These are phyloP conservation scores for Vanilla planifolia DNA, from an alignment of 106 monocot species.

Conservation along the genomic window DNA sequence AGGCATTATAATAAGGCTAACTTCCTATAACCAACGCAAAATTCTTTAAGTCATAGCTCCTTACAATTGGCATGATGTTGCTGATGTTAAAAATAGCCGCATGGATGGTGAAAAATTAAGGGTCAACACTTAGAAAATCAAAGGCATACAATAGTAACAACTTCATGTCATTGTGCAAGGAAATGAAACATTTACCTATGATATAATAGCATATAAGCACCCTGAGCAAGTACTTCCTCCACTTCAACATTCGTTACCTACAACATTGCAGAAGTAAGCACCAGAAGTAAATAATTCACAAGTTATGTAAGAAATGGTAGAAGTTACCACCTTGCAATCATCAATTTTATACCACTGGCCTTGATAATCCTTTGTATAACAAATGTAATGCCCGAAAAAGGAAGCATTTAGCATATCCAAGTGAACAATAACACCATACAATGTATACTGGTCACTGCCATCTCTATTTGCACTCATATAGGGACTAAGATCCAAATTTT, in stretches of 20 bases:
- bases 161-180: not conserved
- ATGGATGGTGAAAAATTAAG: too few relatives aligned
- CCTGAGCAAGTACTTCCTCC: constrained; percentile 84
- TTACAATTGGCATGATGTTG: not conserved
- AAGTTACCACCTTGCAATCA: constrained; percentile 71
- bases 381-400: constrained; percentile 96
- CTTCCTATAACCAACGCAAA: too few relatives aligned
- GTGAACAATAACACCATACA: constrained; percentile 97
- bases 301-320: not conserved
- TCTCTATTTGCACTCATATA: constrained; percentile 64
- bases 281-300: not conserved
- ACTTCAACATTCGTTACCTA: constrained; percentile 71
- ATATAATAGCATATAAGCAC: constrained; percentile 96
- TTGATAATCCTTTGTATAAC: constrained; percentile 63
- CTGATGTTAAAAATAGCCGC: not conserved
- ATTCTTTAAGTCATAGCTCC: not conserved
- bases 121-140: not conserved
- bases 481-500: constrained; percentile 62
- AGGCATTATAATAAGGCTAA: too few relatives aligned
- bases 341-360: constrained; percentile 80
- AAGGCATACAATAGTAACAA: not conserved
- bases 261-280: constrained; percentile 15
- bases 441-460: constrained; percentile 49
- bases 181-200: constrained; percentile 41
- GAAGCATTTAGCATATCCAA: constrained; percentile 94